Evolutionary conservation across 768 basidiomycete species (phyloP), one percentile per base, ranked within the genome.

Genomic region (Tulasnella sp.): DNA sequence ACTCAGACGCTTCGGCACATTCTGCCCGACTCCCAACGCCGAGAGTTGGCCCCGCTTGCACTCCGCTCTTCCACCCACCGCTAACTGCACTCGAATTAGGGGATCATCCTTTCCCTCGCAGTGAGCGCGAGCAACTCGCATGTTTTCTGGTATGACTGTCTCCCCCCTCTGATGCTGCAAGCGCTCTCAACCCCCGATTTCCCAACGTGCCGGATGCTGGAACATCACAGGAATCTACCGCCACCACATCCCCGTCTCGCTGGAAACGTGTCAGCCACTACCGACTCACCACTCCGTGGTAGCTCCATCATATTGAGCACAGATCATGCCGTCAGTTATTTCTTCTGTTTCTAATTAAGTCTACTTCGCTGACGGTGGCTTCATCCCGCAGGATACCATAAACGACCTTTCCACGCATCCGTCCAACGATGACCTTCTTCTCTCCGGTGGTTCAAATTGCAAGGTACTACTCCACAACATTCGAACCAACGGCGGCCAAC

Each of bases 361-460:
- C 2, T n/a, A 36, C 62, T 36, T 68, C 27, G 4, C 34, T 68
- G 27, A 68, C 48, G 4, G 34, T 5, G 62, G 9, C 16, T 12
- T n/a, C 18, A 36, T 8, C 19, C 38, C 9, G 78, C 40, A 79
- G 78, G 78, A 79, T n/a, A 79, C 42, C 40, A 52, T 79, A 2
- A 62, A 68, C 39, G 78, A 74, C 40, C 38, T 79, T 39, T 79
- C 78, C n/a, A 27, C 78, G 7, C 78, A 79, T 46, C 78, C 78
- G 1, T 72, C 68, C 3, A 79, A 79, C 68, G 71, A 79, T 9
- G 34, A 71, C 44, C 40, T 79, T 24, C 31, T 79, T 27, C 42
- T 79, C 24, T 36, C 71, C 2, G 42, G 71, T 14, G 52, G 78
- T 34, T 62, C 39, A 14, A 68, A 73, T 46, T 24, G 78, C 39